Evolutionary conservation across 306 rosid species (phyloP).

Genomic region (Erythrophleum fordii): DNA sequence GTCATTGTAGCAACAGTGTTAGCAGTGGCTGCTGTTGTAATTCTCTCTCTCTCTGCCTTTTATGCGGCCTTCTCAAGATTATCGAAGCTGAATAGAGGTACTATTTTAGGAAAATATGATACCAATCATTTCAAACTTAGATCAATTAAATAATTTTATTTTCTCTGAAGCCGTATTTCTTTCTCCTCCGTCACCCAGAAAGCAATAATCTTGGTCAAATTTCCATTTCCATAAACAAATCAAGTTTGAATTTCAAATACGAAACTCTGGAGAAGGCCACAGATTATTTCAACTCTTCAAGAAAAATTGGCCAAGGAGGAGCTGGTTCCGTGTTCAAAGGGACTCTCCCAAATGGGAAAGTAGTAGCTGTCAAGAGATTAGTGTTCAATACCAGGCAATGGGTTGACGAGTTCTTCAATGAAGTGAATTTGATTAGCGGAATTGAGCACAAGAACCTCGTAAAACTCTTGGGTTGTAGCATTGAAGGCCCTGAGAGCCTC

Average conservation of each 20-base stretch:
- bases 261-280: slow-evolving; percentile 87
- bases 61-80: slow-evolving; percentile 58
- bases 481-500: slow-evolving; percentile 97
- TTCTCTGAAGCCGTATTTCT: slow-evolving; percentile 21
- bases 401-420: slow-evolving; percentile 96
- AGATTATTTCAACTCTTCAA: slow-evolving; percentile 67
- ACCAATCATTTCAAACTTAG: neutral
- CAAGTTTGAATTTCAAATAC: slow-evolving; percentile 71
- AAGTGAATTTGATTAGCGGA: slow-evolving; percentile 79
- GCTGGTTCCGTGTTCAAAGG: slow-evolving; percentile 89
- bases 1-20: slow-evolving; percentile 54
- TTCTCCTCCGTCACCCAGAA: slow-evolving; percentile 41
- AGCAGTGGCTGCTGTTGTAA: slow-evolving; percentile 59
- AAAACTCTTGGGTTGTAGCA: slow-evolving; percentile 84
- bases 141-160: neutral
- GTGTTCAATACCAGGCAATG: slow-evolving; percentile 84
- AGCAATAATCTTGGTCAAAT: slow-evolving; percentile 41
- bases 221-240: slow-evolving; percentile 51
- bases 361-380: slow-evolving; percentile 88
- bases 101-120: neutral
- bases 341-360: slow-evolving; percentile 60
- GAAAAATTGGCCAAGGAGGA: slow-evolving; percentile 88
- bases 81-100: slow-evolving; percentile 54
- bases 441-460: slow-evolving; percentile 86
- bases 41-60: slow-evolving; percentile 58